A percentile compares a stretch with the other conserved stretches of the same genome.
Evolutionary conservation across 306 rosid species (phyloP).

Genomic region (Lathyrus sativus): DNA sequence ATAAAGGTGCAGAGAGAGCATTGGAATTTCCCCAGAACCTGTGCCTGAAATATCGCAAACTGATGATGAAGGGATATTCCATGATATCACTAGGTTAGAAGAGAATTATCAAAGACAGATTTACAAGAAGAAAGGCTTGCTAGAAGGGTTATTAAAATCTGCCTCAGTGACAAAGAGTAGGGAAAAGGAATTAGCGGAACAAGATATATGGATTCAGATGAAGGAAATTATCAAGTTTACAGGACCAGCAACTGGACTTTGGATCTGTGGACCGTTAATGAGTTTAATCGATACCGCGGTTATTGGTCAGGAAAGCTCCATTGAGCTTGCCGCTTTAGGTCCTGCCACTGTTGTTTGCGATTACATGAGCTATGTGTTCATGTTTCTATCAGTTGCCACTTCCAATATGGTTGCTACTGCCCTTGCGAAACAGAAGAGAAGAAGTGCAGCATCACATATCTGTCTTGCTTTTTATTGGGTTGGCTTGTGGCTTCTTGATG

Average conservation of each 20-base stretch:
- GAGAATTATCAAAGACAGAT: no score
- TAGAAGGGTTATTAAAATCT: no score
- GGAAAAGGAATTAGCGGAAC: constrained; percentile 46
- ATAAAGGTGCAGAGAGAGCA: no score
- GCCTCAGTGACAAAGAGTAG: constrained; percentile 11
- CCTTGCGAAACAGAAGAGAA: constrained; percentile 74
- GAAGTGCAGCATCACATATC: constrained; percentile 73
- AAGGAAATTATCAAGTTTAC: constrained; percentile 70
- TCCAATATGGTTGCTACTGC: constrained; percentile 96
- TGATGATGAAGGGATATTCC: no score
- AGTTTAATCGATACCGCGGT: constrained; percentile 87
- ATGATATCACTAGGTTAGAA: no score
- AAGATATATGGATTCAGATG: constrained; percentile 65
- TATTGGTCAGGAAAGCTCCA: constrained; percentile 84
- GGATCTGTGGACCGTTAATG: constrained; percentile 88
- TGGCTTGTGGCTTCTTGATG: constrained; percentile 78
- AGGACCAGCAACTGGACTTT: constrained; percentile 81
- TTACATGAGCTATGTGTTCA: constrained; percentile 69
- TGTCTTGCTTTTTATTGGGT: constrained; percentile 77
- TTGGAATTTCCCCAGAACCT: no score
- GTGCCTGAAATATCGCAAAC: no score
- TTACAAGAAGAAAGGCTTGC: no score
- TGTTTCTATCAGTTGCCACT: constrained; percentile 92
- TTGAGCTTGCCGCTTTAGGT: constrained; percentile 94
- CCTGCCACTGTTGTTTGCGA: constrained; percentile 92